These are phyloP conservation scores for Circinella umbellata DNA, from an alignment of 371 early-diverging fungal species.

Conservation along the genomic window DNA sequence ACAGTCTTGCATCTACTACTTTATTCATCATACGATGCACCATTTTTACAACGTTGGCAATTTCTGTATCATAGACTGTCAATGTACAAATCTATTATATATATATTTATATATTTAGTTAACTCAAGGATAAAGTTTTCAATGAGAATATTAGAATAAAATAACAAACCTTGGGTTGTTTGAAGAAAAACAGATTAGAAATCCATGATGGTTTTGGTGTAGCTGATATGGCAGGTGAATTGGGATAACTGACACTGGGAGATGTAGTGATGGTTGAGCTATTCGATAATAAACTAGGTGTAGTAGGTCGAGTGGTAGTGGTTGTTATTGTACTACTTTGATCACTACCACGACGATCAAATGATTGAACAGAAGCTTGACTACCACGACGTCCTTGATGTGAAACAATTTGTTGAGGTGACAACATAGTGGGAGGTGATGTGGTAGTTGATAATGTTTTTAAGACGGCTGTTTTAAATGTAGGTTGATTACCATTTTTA, in stretches of 20 bases:
- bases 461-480: slow-evolving; percentile 3
- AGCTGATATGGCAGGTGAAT: slow-evolving; percentile 12
- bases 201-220: slow-evolving; percentile 45
- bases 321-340: slow-evolving; percentile 2
- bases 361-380: slow-evolving; percentile 39
- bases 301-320: slow-evolving; percentile 27
- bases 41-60: slow-evolving; percentile 28
- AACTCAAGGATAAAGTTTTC: too few relatives aligned
- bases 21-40: slow-evolving; percentile 39
- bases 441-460: not conserved
- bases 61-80: slow-evolving; percentile 36
- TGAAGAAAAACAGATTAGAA: slow-evolving; percentile 50
- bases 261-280: slow-evolving; percentile 40
- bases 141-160: not conserved
- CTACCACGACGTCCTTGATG: slow-evolving; percentile 29
- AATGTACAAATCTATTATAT: slow-evolving; percentile 30
- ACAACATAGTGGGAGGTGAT: not conserved
- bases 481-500: slow-evolving; percentile 4
- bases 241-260: slow-evolving; percentile 6
- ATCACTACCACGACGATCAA: slow-evolving; percentile 38
- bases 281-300: slow-evolving; percentile 44
- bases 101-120: too few relatives aligned
- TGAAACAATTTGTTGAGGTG: not conserved
- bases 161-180: slow-evolving; percentile 45
- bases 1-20: slow-evolving; percentile 41